Percentiles rank a stretch among this genome's conserved stretches.
These are phyloP conservation scores for Chrysopogon serrulatus DNA, from an alignment of 176 grass and related monocot species.

Conservation along the genomic window DNA sequence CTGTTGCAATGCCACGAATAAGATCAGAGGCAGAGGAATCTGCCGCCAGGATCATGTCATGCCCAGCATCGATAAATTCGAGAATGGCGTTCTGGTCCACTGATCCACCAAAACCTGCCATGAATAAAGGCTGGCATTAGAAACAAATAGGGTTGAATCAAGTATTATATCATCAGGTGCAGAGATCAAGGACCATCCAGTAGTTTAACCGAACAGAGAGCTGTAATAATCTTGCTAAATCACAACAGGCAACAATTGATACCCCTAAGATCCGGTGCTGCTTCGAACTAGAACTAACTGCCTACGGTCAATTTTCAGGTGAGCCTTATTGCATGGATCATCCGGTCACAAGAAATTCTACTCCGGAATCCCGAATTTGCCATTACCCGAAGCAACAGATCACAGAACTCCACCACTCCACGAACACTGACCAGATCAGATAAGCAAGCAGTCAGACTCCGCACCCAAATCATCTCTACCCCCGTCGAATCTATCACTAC, in stretches of 20 bases:
- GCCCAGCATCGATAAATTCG: constrained; percentile 82
- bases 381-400: not conserved
- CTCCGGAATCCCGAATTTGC: not conserved
- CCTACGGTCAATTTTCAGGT: not conserved
- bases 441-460: not conserved
- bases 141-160: not conserved
- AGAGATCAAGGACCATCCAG: not conserved
- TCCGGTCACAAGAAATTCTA: not conserved
- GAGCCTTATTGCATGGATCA: not conserved
- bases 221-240: not conserved
- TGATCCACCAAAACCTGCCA: constrained; percentile 78
- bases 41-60: constrained; percentile 84
- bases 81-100: constrained; percentile 76
- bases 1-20: constrained; percentile 86
- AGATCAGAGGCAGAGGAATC: constrained; percentile 88
- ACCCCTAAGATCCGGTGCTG: not conserved
- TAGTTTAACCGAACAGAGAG: not conserved
- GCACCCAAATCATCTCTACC: not conserved
- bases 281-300: not conserved
- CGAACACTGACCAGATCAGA: constrained; percentile 2
- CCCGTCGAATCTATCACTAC: not conserved
- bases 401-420: constrained; percentile 9
- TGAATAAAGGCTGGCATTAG: not conserved
- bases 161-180: not conserved
- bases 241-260: not conserved